A percentile compares a stretch with the other conserved stretches of the same genome.
These are phyloP conservation scores for Salvia splendens DNA, from an alignment of 257 asterid genomes.

Conservation along the genomic window DNA sequence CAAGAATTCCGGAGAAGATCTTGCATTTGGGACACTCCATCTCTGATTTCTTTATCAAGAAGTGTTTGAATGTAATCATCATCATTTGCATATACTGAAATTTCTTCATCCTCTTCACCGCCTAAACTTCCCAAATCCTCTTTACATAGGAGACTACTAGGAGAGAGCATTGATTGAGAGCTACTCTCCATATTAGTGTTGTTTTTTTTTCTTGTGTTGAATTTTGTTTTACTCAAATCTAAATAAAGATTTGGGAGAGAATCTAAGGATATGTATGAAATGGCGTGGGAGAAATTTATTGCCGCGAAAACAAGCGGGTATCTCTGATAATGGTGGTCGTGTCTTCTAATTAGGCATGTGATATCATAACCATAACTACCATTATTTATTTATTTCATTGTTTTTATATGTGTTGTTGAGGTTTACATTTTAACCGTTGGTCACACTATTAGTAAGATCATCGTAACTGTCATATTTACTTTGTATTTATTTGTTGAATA, in stretches of 20 bases:
- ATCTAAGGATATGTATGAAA: constrained; percentile 18
- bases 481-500: no score
- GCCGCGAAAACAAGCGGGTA: constrained; percentile 50
- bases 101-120: constrained; percentile 28
- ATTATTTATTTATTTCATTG: background rate
- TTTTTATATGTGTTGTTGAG: no score
- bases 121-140: constrained; percentile 36
- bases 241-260: constrained; percentile 15
- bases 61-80: constrained; percentile 45
- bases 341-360: constrained; percentile 33
- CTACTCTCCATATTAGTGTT: constrained; percentile 36
- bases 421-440: no score
- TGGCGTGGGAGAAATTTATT: constrained; percentile 38
- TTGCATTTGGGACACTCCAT: constrained; percentile 27
- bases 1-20: constrained; percentile 27
- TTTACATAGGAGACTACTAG: constrained; percentile 36
- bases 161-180: constrained; percentile 28
- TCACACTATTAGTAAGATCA: no score
- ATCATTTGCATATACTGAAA: constrained; percentile 15
- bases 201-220: background rate
- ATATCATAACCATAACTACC: constrained; percentile 17
- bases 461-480: no score
- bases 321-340: constrained; percentile 31
- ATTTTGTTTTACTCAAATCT: background rate
- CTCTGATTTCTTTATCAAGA: constrained; percentile 44